These are phyloP conservation scores for Pseudonitzschia multistriata DNA, from an alignment of 108 stramenopile genomes.

Conservation along the genomic window DNA sequence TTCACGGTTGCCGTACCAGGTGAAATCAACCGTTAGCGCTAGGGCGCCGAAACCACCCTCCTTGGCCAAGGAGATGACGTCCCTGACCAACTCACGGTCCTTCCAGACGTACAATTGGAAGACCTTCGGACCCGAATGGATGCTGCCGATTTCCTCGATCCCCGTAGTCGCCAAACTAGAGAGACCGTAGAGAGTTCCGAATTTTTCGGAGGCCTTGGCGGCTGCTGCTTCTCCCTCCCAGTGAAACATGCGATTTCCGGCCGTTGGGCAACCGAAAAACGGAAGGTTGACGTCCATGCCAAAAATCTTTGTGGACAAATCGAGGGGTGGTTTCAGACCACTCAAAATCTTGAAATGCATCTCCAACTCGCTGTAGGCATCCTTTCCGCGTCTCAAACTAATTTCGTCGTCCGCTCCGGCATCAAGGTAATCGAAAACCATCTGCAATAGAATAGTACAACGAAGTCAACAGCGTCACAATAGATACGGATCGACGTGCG, in stretches of 20 bases:
- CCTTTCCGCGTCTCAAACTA: conserved; percentile 83
- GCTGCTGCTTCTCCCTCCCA: conserved; percentile 92
- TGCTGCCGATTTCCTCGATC: conserved; percentile 74
- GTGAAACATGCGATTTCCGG: conserved; percentile 93
- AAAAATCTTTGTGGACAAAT: conserved; percentile 81
- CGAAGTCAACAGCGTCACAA: background rate
- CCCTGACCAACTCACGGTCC: conserved; percentile 92
- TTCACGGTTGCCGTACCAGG: conserved; percentile 96
- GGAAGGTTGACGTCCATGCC: conserved; percentile 81
- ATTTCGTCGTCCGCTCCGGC: conserved; percentile 92
- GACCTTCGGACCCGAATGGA: conserved; percentile 80
- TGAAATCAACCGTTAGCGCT: conserved; percentile 96
- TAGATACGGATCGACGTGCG: too few species aligned
- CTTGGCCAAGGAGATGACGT: conserved; percentile 91
- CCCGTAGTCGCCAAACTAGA: conserved; percentile 86
- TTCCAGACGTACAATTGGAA: conserved; percentile 99
- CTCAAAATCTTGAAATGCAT: conserved; percentile 90
- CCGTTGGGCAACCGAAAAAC: conserved; percentile 90
- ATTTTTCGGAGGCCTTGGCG: conserved; percentile 79
- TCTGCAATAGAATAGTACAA: conserved; percentile 34
- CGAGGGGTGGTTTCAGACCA: conserved; percentile 89
- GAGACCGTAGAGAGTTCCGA: conserved; percentile 86
- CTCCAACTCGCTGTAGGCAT: conserved; percentile 87
- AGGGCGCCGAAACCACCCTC: conserved; percentile 93
- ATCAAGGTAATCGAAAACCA: conserved; percentile 93